phyloP scores from a whole-genome alignment of 768 basidiomycete species.

The Lanmaoa pseudosensibilis region DNA sequence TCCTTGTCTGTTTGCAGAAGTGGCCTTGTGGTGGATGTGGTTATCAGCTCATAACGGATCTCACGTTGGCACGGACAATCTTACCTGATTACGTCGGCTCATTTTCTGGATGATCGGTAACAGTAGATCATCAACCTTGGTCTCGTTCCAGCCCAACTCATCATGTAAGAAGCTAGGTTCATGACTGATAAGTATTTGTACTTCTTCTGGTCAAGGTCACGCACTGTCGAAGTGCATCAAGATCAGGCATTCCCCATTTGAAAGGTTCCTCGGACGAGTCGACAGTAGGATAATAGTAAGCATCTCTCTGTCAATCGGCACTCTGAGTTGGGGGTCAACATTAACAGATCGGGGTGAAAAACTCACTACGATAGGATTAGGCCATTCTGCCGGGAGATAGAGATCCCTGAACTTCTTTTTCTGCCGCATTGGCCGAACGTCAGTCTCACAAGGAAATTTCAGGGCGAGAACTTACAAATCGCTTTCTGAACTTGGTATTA shows the following conservation, averaged over 20 bases:
- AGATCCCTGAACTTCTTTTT: conserved; percentile 88
- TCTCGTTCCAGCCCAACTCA: conserved; percentile 79
- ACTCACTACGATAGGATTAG: conserved; percentile 85
- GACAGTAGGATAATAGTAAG: conserved; percentile 89
- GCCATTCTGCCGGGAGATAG: conserved; percentile 83
- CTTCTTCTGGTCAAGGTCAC: conserved; percentile 25
- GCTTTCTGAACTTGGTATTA: conserved; percentile 72
- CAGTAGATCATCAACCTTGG: conserved; percentile 88
- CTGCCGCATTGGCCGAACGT: conserved; percentile 40
- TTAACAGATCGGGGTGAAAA: conserved; percentile 8
- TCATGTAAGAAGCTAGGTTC: conserved; percentile 60
- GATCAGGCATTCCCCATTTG: conserved; percentile 96
- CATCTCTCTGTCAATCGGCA: conserved; percentile 63
- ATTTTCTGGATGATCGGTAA: conserved; percentile 90
- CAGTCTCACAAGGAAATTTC: conserved; percentile 10
- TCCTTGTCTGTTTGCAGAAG: conserved; percentile 72
- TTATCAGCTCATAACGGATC: not conserved
- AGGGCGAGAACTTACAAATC: conserved; percentile 65
- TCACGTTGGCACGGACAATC: conserved; percentile 10
- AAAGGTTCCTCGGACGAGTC: conserved; percentile 92
- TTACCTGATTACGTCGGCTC: conserved; percentile 75
- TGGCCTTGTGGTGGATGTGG: conserved; percentile 40
- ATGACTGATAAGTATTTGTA: conserved; percentile 13
- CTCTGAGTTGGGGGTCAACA: not conserved
- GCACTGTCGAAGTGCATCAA: conserved; percentile 85